phyloP scores from a whole-genome alignment of 2,329 filamentous ascomycete genomes.

The Microcyclospora tardicrescens region DNA sequence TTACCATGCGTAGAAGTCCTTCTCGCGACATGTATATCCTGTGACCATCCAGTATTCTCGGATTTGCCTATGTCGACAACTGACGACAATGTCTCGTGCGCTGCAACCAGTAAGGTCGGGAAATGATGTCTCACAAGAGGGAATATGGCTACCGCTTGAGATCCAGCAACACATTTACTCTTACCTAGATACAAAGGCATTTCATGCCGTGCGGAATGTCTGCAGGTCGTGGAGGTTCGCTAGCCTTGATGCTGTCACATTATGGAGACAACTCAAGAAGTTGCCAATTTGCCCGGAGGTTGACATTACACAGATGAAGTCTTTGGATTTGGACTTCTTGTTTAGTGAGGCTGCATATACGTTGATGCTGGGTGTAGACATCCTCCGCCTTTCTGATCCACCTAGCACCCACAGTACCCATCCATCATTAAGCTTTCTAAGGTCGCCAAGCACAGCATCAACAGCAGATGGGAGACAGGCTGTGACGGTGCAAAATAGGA shows the following conservation, averaged over 20 bases:
- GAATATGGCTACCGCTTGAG: constrained; percentile 19
- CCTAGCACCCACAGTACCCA: neutral
- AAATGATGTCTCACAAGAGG: no score
- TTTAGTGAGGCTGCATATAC: constrained; percentile 20
- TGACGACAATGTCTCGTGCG: no score
- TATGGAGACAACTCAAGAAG: constrained; percentile 18
- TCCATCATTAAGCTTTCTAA: no score
- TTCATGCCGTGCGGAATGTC: constrained; percentile 19
- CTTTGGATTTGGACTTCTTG: constrained; percentile 12
- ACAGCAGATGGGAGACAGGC: constrained; percentile 14
- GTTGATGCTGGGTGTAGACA: constrained; percentile 16
- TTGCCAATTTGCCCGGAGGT: constrained; percentile 18
- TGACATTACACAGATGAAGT: constrained; percentile 9
- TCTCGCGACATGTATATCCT: no score
- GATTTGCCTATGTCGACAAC: no score
- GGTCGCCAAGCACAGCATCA: constrained; percentile 6
- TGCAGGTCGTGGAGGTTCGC: constrained; percentile 23
- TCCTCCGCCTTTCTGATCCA: constrained; percentile 6
- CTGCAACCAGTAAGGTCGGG: no score
- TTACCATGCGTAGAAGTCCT: no score
- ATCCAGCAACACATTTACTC: constrained; percentile 23
- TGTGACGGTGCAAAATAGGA: constrained; percentile 18
- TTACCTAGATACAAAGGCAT: constrained; percentile 20
- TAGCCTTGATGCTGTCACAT: constrained; percentile 17
- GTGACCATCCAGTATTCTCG: no score